Percentiles rank a stretch among this genome's conserved stretches.
Evolutionary conservation across 345 rosid genomes (phyloP).

Genomic region (Pugionium dolabratum): DNA sequence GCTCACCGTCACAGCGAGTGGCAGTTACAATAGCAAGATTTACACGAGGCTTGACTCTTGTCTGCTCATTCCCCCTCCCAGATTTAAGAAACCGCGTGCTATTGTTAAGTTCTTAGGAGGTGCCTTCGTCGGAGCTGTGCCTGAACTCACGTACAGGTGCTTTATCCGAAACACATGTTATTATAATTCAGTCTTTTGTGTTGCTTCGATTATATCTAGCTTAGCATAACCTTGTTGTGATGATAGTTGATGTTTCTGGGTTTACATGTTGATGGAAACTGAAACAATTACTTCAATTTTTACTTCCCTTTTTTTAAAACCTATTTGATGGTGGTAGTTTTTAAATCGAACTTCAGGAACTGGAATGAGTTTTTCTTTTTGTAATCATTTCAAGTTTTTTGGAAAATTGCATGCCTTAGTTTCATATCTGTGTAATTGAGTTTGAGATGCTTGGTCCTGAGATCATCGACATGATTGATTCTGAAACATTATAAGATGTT

Average conservation of each 20-base stretch:
- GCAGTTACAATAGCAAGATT: constrained; percentile 8
- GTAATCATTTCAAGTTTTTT: not conserved
- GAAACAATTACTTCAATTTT: too few species aligned
- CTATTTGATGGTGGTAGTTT: too few species aligned
- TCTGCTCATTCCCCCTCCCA: constrained; percentile 60
- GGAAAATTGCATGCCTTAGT: not conserved
- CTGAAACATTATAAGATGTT: not conserved
- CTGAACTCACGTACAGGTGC: constrained; percentile 88
- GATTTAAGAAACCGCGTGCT: constrained; percentile 58
- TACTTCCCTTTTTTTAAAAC: too few species aligned
- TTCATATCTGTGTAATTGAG: not conserved
- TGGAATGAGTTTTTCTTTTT: not conserved
- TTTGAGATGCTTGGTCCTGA: not conserved
- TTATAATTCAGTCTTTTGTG: not conserved
- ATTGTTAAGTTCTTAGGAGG: constrained; percentile 87
- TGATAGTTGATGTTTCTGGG: not conserved
- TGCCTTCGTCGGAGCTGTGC: constrained; percentile 89
- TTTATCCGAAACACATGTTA: not conserved
- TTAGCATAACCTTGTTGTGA: not conserved
- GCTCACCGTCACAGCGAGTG: constrained; percentile 29
- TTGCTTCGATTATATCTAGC: not conserved
- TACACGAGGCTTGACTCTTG: constrained; percentile 65
- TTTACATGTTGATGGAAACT: too few species aligned
- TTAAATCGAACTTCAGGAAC: not conserved
- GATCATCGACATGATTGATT: constrained; percentile 11